These are phyloP conservation scores for Sporisorium graminicola DNA, from an alignment of 1,284 basidiomycete genomes.

Conservation along the genomic window DNA sequence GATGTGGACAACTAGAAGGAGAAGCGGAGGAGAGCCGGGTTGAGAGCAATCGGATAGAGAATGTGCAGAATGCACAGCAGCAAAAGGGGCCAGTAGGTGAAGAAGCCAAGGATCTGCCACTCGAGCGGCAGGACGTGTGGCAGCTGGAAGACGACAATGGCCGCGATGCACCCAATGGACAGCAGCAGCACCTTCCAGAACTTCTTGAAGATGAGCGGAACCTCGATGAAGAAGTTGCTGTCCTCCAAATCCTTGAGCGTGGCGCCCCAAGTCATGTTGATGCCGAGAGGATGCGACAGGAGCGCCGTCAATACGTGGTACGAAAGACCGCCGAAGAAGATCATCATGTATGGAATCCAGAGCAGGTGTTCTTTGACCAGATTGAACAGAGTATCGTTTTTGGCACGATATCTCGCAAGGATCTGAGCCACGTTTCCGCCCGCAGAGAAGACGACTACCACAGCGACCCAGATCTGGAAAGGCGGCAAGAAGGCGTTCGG, in stretches of 20 bases:
- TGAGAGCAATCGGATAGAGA: slow-evolving; percentile 54
- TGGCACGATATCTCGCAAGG: slow-evolving; percentile 81
- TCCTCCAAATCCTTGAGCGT: slow-evolving; percentile 58
- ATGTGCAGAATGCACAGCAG: slow-evolving; percentile 30
- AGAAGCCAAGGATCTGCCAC: slow-evolving; percentile 73
- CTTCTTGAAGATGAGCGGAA: slow-evolving; percentile 77
- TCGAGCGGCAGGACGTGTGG: slow-evolving; percentile 74
- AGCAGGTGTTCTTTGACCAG: slow-evolving; percentile 77
- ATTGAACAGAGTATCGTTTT: slow-evolving; percentile 74
- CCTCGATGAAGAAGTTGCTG: slow-evolving; percentile 85
- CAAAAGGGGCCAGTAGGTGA: slow-evolving; percentile 33
- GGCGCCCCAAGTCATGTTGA: slow-evolving; percentile 81
- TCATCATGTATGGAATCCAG: slow-evolving; percentile 77
- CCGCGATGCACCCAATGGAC: slow-evolving; percentile 75
- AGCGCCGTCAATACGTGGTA: slow-evolving; percentile 76
- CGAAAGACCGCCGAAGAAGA: slow-evolving; percentile 46
- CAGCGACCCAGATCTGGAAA: slow-evolving; percentile 82
- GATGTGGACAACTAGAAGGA: slow-evolving; percentile 37
- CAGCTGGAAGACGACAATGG: slow-evolving; percentile 14
- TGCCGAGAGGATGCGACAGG: slow-evolving; percentile 83
- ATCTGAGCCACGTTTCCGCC: slow-evolving; percentile 80
- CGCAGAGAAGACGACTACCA: slow-evolving; percentile 80
- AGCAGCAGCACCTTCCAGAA: slow-evolving; percentile 73
- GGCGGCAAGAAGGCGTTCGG: slow-evolving; percentile 73
- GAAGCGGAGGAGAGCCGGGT: slow-evolving; percentile 55